These are phyloP conservation scores for Colletotrichum acutatum DNA, from an alignment of 2,329 filamentous ascomycete species.

Conservation along the genomic window DNA sequence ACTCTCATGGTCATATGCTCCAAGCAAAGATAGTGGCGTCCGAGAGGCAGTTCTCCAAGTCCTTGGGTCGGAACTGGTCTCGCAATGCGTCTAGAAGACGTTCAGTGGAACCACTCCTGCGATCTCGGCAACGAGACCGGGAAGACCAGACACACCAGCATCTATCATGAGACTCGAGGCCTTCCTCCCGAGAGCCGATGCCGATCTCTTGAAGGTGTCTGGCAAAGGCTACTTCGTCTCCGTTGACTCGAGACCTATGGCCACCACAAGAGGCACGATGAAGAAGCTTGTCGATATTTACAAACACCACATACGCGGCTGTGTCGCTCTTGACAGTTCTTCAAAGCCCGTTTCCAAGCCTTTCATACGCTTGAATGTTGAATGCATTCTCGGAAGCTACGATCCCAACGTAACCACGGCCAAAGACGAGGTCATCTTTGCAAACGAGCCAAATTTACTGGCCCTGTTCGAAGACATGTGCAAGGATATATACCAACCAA, in stretches of 20 bases:
- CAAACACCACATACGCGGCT: constrained; percentile 57
- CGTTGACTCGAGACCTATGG: constrained; percentile 75
- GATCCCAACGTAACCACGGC: constrained; percentile 78
- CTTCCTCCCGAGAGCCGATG: constrained; percentile 65
- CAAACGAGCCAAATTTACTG: constrained; percentile 59
- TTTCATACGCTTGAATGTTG: constrained; percentile 73
- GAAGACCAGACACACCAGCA: constrained; percentile 8
- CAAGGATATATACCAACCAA: constrained; percentile 48
- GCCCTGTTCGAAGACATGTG: constrained; percentile 59
- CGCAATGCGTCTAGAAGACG: constrained; percentile 61
- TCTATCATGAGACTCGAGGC: constrained; percentile 59
- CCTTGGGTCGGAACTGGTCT: constrained; percentile 66
- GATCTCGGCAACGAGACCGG: background rate
- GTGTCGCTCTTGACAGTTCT: constrained; percentile 38
- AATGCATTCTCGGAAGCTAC: constrained; percentile 71
- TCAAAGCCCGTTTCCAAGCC: constrained; percentile 55
- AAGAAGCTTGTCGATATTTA: constrained; percentile 69
- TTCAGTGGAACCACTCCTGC: constrained; percentile 16
- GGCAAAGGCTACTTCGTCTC: constrained; percentile 70
- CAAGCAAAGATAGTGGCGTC: constrained; percentile 58
- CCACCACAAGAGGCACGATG: constrained; percentile 61
- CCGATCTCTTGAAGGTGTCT: constrained; percentile 54
- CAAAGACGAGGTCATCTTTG: constrained; percentile 79
- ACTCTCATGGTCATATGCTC: constrained; percentile 71
- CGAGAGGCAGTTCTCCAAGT: constrained; percentile 72